phyloP scores from a whole-genome alignment of 768 basidiomycete genomes.

The Pleurotus tuoliensis region DNA sequence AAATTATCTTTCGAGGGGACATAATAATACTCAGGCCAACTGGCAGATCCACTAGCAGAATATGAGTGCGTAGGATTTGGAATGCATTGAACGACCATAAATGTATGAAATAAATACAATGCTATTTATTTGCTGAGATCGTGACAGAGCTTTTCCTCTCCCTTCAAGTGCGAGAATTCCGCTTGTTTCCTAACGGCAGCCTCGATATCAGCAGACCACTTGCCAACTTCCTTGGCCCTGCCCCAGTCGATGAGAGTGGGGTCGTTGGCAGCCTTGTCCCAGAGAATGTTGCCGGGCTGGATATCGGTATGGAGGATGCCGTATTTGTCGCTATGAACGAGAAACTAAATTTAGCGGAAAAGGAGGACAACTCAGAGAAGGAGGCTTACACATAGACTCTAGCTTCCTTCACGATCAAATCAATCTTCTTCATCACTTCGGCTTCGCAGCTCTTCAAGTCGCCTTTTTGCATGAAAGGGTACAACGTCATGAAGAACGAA shows the following conservation, averaged over 20 bases:
- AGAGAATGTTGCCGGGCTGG: conserved; percentile 1
- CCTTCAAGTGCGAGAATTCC: not conserved
- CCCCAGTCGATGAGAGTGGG: conserved; percentile 4
- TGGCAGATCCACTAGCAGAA: too few relatives aligned
- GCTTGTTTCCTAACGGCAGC: not conserved
- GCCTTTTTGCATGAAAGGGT: not conserved
- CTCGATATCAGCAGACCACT: not conserved
- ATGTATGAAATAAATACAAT: too few relatives aligned
- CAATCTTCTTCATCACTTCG: not conserved
- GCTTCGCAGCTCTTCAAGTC: not conserved
- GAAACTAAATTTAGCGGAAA: too few relatives aligned
- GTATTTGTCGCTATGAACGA: not conserved
- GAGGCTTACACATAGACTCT: not conserved
- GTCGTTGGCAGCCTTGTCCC: not conserved
- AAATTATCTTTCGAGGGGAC: too few relatives aligned
- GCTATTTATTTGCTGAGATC: not conserved
- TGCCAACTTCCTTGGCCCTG: not conserved
- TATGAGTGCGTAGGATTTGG: too few relatives aligned
- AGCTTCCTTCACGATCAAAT: not conserved
- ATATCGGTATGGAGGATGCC: conserved; percentile 2
- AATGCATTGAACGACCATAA: too few relatives aligned
- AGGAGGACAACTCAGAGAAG: too few relatives aligned
- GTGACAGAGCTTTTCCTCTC: not conserved
- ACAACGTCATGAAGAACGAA: not conserved
- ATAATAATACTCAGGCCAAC: too few relatives aligned